These are phyloP conservation scores for Gossypium anomalum DNA, from an alignment of 345 rosid genomes.

Conservation along the genomic window DNA sequence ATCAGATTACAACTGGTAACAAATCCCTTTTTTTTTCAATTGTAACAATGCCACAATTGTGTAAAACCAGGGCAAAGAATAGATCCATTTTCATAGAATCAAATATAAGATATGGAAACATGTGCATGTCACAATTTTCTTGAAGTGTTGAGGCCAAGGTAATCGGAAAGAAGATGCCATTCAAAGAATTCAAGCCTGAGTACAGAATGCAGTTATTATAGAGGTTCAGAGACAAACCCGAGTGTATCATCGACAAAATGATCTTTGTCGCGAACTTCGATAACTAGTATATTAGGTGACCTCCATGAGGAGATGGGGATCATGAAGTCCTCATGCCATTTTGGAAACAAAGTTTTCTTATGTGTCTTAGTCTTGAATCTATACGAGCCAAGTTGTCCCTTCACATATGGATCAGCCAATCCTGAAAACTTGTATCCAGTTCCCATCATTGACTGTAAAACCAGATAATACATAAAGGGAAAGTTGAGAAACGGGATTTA, in stretches of 20 bases:
- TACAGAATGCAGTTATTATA: neutral
- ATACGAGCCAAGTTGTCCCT: conserved; percentile 83
- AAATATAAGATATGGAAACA: neutral
- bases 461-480: neutral
- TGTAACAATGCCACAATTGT: neutral
- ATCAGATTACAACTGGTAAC: neutral
- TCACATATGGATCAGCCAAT: conserved; percentile 90
- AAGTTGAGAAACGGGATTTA: neutral
- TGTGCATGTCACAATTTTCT: neutral
- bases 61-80: neutral
- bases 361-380: conserved; percentile 64
- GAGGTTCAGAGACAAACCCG: conserved; percentile 54
- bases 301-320: conserved; percentile 84
- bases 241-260: conserved; percentile 70
- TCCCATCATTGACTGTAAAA: conserved; percentile 2
- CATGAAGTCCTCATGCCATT: conserved; percentile 85
- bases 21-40: neutral
- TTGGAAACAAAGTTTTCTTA: conserved; percentile 72
- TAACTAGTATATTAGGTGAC: conserved; percentile 46
- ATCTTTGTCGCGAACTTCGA: conserved; percentile 88
- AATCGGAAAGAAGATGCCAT: neutral
- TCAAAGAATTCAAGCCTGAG: neutral
- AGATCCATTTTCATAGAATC: neutral
- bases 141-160: neutral
- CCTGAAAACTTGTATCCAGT: conserved; percentile 46